These are phyloP conservation scores for Syncephalis plumigaleata DNA, from an alignment of 371 early-diverging fungal species.

Conservation along the genomic window DNA sequence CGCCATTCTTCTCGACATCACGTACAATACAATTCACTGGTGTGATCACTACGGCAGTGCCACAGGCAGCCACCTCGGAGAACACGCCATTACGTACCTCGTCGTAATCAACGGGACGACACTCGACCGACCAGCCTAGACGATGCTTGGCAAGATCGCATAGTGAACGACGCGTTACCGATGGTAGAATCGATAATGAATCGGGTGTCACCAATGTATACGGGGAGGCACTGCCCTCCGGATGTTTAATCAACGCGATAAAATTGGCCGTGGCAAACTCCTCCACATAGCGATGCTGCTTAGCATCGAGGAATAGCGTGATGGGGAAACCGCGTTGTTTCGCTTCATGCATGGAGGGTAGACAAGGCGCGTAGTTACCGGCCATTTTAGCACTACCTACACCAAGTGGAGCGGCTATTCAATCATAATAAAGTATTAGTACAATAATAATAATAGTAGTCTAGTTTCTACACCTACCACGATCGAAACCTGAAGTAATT, in stretches of 20 bases:
- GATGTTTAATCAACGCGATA: conserved; percentile 39
- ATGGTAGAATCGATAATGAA: conserved; percentile 37
- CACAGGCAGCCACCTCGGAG: conserved; percentile 56
- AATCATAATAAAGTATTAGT: too few relatives aligned
- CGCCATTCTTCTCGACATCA: conserved; percentile 18
- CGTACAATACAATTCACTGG: conserved; percentile 52
- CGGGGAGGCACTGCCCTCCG: conserved; percentile 22
- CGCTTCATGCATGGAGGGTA: conserved; percentile 32
- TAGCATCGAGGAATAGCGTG: conserved; percentile 54
- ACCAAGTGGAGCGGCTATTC: conserved; percentile 32
- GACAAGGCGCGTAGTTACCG: conserved; percentile 59
- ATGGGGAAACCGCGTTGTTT: conserved; percentile 47
- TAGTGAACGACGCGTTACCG: conserved; percentile 54
- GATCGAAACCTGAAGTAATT: conserved; percentile 49
- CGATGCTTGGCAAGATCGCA: conserved; percentile 32
- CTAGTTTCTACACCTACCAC: conserved; percentile 26
- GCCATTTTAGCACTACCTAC: conserved; percentile 53
- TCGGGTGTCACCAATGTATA: conserved; percentile 54
- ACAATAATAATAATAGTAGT: background rate
- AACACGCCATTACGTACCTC: conserved; percentile 40
- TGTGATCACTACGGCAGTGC: conserved; percentile 66
- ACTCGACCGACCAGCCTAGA: conserved; percentile 51
- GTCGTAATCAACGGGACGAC: conserved; percentile 28
- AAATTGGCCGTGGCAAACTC: conserved; percentile 75
- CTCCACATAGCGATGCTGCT: conserved; percentile 43